These are phyloP conservation scores for Bigelowiella natans DNA, from an alignment of 78 protist species.

Conservation along the genomic window DNA sequence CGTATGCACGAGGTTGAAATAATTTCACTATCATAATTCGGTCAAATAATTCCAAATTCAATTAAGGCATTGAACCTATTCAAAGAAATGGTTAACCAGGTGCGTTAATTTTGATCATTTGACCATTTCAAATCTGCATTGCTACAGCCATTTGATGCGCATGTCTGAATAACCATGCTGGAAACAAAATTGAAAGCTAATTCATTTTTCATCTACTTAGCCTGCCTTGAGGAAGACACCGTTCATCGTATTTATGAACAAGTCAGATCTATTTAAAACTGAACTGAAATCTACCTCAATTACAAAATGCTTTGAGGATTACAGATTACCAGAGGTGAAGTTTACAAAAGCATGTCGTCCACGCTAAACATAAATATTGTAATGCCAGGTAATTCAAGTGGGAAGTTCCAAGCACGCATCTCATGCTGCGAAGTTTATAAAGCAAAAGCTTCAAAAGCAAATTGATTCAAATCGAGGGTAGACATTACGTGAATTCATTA, in stretches of 20 bases:
- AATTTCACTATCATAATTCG: too few relatives aligned
- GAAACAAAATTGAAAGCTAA: too few relatives aligned
- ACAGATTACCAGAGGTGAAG: neutral
- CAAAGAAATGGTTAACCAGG: neutral
- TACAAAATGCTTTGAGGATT: neutral
- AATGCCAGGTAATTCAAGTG: neutral
- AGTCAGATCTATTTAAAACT: neutral
- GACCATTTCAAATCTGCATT: too few relatives aligned
- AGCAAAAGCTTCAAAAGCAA: too few relatives aligned
- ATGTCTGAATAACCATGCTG: too few relatives aligned
- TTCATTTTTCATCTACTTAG: too few relatives aligned
- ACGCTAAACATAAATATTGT: neutral
- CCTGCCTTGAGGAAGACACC: neutral
- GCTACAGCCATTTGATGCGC: too few relatives aligned
- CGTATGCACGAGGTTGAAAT: slow-evolving; percentile 2
- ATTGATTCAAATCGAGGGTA: too few relatives aligned
- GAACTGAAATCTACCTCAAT: neutral
- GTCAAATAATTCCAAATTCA: too few relatives aligned
- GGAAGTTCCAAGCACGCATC: neutral
- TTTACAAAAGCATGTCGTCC: neutral
- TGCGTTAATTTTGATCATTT: too few relatives aligned
- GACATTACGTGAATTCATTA: too few relatives aligned
- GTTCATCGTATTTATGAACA: slow-evolving; percentile 4
- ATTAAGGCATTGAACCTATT: neutral
- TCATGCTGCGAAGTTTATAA: too few relatives aligned